Evolutionary conservation across 306 rosid species (phyloP), one percentile per base, ranked within the genome.

Genomic region (Rosa rugosa): DNA sequence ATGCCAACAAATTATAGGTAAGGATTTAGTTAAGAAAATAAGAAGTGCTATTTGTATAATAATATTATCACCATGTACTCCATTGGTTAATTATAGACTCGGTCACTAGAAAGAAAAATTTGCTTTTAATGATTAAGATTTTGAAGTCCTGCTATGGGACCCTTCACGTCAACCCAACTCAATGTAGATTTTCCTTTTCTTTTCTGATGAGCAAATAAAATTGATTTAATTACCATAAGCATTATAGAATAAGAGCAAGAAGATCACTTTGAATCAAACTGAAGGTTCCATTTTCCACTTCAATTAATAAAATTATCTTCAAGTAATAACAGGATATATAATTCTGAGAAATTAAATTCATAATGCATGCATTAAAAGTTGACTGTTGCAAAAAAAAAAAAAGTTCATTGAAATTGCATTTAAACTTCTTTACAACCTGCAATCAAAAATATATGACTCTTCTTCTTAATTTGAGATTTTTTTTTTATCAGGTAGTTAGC

Each of bases 111-210:
- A 54, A 23, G 36, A 40, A 53, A 44, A 12, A 6, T 22, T n/a
- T 11, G 4, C 22, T 40, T 31, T 9, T 8, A 27, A 25, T 67
- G 41, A 53, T 34, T 27, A 69, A 59, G 42, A 31, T 20, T 71
- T 14, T 12, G 6, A 71, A 46, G 41, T 27, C 42, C 23, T 23
- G 42, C 51, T 2, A 22, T n/a, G 54, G 41, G 42, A 63, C 42
- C 69, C 69, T 12, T 23, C n/a, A 69, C 12, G 73, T 44, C 73
- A 69, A 69, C 73, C 54, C n/a, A 44, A 42, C 54, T 46, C 4
- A n/a, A n/a, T n/a, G n/a, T 20, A 31, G 5, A 23, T 4, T 60
- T 56, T 25, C 66, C 38, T 60, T 25, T 57, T 22, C 64, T 20
- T n/a, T 22, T 57, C 63, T 57, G 64, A 7, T 57, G 27, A 5